A percentile compares a stretch with the other conserved stretches of the same genome.
Conservation (phyloP, 169 alveolate genomes). For the Babesia sp. region DNA sequence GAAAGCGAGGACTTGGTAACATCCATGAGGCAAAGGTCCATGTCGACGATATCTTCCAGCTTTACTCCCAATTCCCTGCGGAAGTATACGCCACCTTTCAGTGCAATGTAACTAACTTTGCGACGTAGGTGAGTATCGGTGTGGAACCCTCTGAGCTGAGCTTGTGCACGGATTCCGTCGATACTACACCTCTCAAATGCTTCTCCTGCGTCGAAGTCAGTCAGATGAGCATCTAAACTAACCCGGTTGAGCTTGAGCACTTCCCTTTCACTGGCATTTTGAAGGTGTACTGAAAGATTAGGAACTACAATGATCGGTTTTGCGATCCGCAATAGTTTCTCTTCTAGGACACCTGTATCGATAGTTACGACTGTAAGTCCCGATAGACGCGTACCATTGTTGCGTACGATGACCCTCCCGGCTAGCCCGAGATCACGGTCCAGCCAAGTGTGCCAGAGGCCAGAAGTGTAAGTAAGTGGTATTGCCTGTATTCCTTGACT, state of each 20-base stretch:
- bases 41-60: constrained; percentile 75
- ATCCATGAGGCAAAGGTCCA: constrained; percentile 91
- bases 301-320: constrained; percentile 91
- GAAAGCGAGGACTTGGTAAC: constrained; percentile 83
- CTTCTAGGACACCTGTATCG: constrained; percentile 62
- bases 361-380: neutral
- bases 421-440: constrained; percentile 95
- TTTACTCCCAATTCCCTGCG: constrained; percentile 65
- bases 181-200: constrained; percentile 86
- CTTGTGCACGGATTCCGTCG: constrained; percentile 61
- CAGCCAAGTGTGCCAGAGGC: constrained; percentile 98
- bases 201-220: constrained; percentile 74
- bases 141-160: constrained; percentile 3
- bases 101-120: constrained; percentile 27
- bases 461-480: constrained; percentile 90
- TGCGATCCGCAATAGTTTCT: constrained; percentile 82
- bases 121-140: constrained; percentile 35
- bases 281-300: constrained; percentile 92
- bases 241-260: constrained; percentile 55
- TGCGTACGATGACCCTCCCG: constrained; percentile 89
- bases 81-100: neutral
- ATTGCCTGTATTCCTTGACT: neutral
- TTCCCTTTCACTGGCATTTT: constrained; percentile 81
- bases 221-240: neutral
- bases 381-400: constrained; percentile 55